Evolutionary conservation across 805 yeast genomes (phyloP).

Genomic region (Saccharomycopsis fibuligera): DNA sequence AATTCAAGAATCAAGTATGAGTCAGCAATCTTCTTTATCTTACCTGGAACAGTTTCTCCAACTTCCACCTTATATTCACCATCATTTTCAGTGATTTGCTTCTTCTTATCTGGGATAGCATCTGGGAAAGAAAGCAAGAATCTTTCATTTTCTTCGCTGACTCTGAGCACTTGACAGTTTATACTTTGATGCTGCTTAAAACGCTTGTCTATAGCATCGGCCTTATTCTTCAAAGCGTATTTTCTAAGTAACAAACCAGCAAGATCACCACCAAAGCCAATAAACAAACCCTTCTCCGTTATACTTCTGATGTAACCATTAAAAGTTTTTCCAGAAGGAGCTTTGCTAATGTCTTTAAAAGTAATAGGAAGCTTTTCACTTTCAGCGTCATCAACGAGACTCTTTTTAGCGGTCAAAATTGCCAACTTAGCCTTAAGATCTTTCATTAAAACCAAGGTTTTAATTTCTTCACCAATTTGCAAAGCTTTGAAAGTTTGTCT

Average conservation of each 20-base stretch:
- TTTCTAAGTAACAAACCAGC: constrained; percentile 80
- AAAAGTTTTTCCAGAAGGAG: constrained; percentile 37
- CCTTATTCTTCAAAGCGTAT: constrained; percentile 51
- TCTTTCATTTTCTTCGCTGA: constrained; percentile 64
- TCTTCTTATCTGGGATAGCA: constrained; percentile 22
- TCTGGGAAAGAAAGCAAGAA: constrained; percentile 57
- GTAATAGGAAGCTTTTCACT: constrained; percentile 45
- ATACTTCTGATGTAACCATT: constrained; percentile 75
- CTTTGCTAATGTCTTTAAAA: constrained; percentile 47
- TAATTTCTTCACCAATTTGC: constrained; percentile 51
- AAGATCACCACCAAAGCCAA: constrained; percentile 70
- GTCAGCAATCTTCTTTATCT: constrained; percentile 52
- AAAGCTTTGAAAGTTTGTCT: constrained; percentile 58
- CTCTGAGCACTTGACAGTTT: constrained; percentile 54
- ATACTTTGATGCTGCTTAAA: constrained; percentile 69
- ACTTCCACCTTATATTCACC: constrained; percentile 44
- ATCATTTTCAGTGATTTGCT: constrained; percentile 40
- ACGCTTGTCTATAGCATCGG: constrained; percentile 45
- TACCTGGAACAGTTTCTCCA: constrained; percentile 55
- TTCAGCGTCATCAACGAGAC: constrained; percentile 61
- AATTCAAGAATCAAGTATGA: constrained; percentile 61
- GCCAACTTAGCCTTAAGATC: constrained; percentile 56
- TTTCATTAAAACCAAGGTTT: constrained; percentile 62
- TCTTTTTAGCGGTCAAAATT: constrained; percentile 55
- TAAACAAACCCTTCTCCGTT: constrained; percentile 77